Conservation (phyloP, 371 early-diverging fungal species). For the Lichtheimia corymbifera region DNA sequence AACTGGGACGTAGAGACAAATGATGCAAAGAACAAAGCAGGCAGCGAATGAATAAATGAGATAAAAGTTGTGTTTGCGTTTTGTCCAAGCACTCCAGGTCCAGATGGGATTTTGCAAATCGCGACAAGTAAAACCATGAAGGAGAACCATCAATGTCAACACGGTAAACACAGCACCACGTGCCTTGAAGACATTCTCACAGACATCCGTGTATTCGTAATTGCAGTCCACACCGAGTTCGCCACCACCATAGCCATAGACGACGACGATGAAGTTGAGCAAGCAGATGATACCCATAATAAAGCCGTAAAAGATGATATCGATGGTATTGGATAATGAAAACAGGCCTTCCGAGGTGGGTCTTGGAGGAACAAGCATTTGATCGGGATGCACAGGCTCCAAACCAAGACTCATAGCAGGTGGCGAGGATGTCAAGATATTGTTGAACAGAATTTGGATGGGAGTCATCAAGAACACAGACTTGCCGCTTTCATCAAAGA, state of each 20-base stretch:
- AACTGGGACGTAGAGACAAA: constrained; percentile 72
- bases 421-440: constrained; percentile 78
- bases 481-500: constrained; percentile 57
- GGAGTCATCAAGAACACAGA: constrained; percentile 78
- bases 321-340: constrained; percentile 62
- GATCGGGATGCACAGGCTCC: constrained; percentile 78
- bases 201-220: constrained; percentile 48
- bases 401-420: constrained; percentile 84
- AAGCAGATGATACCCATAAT: constrained; percentile 69
- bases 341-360: constrained; percentile 67
- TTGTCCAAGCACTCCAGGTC: constrained; percentile 29
- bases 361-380: constrained; percentile 88
- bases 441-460: constrained; percentile 88
- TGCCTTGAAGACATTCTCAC: constrained; percentile 74
- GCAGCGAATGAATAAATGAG: constrained; percentile 56
- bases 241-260: constrained; percentile 58
- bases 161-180: constrained; percentile 74
- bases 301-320: constrained; percentile 77
- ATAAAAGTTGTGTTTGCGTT: constrained; percentile 57
- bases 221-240: constrained; percentile 71
- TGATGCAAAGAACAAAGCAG: constrained; percentile 56
- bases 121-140: constrained; percentile 77
- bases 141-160: constrained; percentile 67
- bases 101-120: constrained; percentile 63
- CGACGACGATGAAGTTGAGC: constrained; percentile 68